Conservation (phyloP, 73 alveolate species). For the Stentor roeselii region DNA sequence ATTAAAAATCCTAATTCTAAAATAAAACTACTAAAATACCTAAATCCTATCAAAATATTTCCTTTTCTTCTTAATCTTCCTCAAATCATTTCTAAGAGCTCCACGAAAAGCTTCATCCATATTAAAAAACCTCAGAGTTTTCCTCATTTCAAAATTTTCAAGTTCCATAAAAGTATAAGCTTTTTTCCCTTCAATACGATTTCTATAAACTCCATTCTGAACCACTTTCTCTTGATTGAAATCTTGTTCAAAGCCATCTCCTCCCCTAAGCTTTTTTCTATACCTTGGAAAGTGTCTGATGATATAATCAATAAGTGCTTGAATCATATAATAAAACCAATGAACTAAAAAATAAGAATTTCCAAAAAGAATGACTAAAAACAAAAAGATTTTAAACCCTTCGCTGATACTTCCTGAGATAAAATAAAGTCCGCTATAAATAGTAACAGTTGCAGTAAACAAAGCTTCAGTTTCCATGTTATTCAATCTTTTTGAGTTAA, state of each 20-base stretch:
- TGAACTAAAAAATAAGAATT: slow-evolving; percentile 10
- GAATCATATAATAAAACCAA: background rate
- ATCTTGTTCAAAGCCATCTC: background rate
- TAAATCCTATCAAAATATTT: too few relatives aligned
- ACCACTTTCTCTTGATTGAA: background rate
- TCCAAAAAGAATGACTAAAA: background rate
- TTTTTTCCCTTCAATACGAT: background rate
- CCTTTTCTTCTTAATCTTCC: too few relatives aligned
- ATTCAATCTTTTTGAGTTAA: background rate
- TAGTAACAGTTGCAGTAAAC: slow-evolving; percentile 41
- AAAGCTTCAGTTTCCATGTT: background rate
- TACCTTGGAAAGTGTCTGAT: background rate
- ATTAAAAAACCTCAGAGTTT: too few relatives aligned
- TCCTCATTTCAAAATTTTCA: background rate
- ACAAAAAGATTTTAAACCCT: background rate
- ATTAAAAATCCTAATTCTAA: too few relatives aligned
- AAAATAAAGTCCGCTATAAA: slow-evolving; percentile 61
- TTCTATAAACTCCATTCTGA: background rate
- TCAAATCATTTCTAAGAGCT: too few relatives aligned
- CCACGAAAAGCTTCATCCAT: too few relatives aligned
- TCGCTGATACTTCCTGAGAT: background rate
- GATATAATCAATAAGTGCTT: background rate
- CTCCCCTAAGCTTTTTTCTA: background rate
- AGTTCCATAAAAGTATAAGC: background rate
- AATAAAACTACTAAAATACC: too few relatives aligned